Base-by-base conservation (phyloP, 352 stramenopile species). In the Pythium folliculosum region DNA sequence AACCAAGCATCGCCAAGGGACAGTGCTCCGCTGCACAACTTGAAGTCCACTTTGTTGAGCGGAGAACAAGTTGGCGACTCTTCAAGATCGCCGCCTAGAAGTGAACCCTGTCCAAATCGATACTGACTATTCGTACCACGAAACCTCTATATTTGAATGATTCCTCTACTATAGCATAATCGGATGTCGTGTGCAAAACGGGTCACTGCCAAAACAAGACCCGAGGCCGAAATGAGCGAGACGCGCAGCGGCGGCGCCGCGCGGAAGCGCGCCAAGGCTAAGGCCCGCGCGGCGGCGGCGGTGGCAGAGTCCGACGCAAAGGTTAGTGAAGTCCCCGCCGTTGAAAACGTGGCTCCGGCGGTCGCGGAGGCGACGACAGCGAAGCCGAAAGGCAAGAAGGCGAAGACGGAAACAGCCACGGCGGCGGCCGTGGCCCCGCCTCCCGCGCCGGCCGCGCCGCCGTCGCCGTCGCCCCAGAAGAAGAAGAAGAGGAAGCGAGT, bases 401-500 rank as follows among this genome's bases (percentile, higher is more conserved):
- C 55, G 43, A 63, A 61, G 37, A 57, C 59, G 23, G 57, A 49
- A 50, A 23, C 37, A n/a, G 49, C 49, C 17, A 57, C 52, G 30
- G 21, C 44, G 30, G 60, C 37, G 0, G 40, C 23, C 1, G 43
- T 25, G 50, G 6, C 17, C 17, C 10, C 19, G 10, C 21, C 19
- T 27, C 7, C 25, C 0, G 45, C 62, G 19, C 21, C 50, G 22
- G 1, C 25, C 0, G 45, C 62, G 19, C 21, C 50, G 22, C 0
- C 44, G 32, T 43, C 45, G 9, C 63, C 63, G 12, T 64, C 63
- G 13, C 63, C 60, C 1, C 44, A 27, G 37, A 70, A 69, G 45
- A 69, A 70, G 48, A 70, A 70, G 38, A 70, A 54, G 38, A 23
- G 54, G 17, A 70, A 64, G 48, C 63, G 63, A 2, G 21, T 70